Conservation (phyloP, 2,329 filamentous ascomycete species). For the Diaporthe vexans region DNA sequence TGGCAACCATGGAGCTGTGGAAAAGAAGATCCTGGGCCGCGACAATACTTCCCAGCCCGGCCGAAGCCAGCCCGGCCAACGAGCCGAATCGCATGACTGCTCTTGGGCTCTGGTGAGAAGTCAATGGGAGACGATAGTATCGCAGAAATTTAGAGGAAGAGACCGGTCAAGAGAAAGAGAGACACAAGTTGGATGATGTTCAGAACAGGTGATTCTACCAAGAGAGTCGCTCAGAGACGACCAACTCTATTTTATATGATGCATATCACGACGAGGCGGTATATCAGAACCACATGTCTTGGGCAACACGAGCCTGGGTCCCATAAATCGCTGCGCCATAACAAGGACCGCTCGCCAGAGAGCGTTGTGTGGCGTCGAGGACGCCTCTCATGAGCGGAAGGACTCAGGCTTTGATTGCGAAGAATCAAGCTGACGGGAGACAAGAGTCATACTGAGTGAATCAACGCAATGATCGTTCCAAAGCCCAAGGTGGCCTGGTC, state of each 20-base stretch:
- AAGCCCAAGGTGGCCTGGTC: constrained; percentile 20
- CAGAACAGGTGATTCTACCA: constrained; percentile 16
- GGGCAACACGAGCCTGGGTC: constrained; percentile 33
- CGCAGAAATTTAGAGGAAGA: not conserved
- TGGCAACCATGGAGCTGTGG: constrained; percentile 44
- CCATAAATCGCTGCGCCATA: not conserved
- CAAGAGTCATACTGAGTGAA: constrained; percentile 41
- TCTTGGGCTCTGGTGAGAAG: not conserved
- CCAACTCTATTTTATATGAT: constrained; percentile 40
- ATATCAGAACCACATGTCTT: constrained; percentile 33
- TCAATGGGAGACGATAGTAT: constrained; percentile 1
- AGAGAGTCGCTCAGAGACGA: constrained; percentile 31
- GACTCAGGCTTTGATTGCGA: constrained; percentile 40
- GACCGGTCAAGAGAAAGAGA: constrained; percentile 37
- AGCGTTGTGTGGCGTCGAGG: constrained; percentile 28
- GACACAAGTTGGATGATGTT: constrained; percentile 38
- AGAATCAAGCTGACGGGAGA: constrained; percentile 36
- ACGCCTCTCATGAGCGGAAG: constrained; percentile 15
- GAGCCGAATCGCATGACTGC: constrained; percentile 33
- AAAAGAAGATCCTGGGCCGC: constrained; percentile 47
- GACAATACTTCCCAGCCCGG: constrained; percentile 40
- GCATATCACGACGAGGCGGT: not conserved
- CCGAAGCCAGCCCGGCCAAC: constrained; percentile 39
- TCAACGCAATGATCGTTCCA: constrained; percentile 24
- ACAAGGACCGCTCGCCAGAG: constrained; percentile 1